Base-by-base conservation (phyloP, 2,329 filamentous ascomycete genomes). In the Nemania sp. region DNA sequence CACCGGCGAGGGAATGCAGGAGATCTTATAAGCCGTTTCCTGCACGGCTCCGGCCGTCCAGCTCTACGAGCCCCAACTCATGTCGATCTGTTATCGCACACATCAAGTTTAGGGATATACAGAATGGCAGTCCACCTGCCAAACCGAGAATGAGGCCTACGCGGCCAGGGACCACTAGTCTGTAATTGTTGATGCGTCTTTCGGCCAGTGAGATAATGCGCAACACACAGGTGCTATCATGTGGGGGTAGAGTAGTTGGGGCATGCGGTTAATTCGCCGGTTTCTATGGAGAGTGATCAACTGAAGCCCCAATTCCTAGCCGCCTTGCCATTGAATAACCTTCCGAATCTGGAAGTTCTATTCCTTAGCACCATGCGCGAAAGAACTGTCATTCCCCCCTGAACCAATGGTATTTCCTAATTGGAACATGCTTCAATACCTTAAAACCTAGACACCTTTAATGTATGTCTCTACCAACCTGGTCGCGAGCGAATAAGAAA, bases 321-420 rank as follows among this genome's bases (percentile, higher is more conserved):
- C 22, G 43, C 28, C 22, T 23, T 15, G 20, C 15, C 28, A 36
- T 34, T 26, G 24, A 39, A 26, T 30, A 40, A 54, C 51, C 54
- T 56, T 53, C 54, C 54, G 19, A 39, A 54, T 54, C 19, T 22
- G 52, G 52, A 40, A 54, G 31, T 45, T 37, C 17, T 23, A 44
- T n/a, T 37, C 33, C 23, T n/a, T n/a, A n/a, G n/a, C n/a, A n/a
- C n/a, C n/a, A n/a, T n/a, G n/a, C n/a, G n/a, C n/a, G n/a, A n/a
- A n/a, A n/a, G n/a, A n/a, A n/a, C n/a, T n/a, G n/a, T n/a, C n/a
- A n/a, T n/a, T n/a, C n/a, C n/a, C n/a, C n/a, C n/a, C n/a, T n/a
- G n/a, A n/a, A n/a, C n/a, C n/a, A n/a, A n/a, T n/a, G n/a, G n/a
- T n/a, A n/a, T n/a, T n/a, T n/a, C n/a, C n/a, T n/a, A n/a, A n/a